Evolutionary conservation across 805 yeast species (phyloP), one percentile per base, ranked within the genome.

Genomic region (Blastobotrys chiropterorum): DNA sequence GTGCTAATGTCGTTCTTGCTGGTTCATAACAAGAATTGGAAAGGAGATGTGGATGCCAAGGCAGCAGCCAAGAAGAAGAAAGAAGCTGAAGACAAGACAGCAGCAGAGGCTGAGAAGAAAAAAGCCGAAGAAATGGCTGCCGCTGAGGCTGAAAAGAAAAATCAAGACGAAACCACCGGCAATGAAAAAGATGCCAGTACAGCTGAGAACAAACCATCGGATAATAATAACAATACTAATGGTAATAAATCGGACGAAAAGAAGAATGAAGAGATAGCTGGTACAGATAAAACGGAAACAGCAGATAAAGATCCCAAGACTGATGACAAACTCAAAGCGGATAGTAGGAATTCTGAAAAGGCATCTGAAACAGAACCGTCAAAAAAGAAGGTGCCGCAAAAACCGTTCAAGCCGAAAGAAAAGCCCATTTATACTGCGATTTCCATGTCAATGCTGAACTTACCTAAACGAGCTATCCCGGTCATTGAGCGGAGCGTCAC

Each of bases 401-500:
- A 43, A 43, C 20, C 16, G 31, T 49, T 4, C 41, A 52, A 17
- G 48, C 38, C 53, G 11, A 26, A 26, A 26, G 38, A 45, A 7
- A 30, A 41, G 26, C 20, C 49, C 16, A 30, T 58, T n/a, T 67
- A 59, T 51, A 80, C 90, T 0, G 76, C 95, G 0, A 69, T 85
- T 19, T 84, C 96, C 0, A 73, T 89, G 47, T 79, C 76, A 1
- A 64, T 92, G 2, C 75, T 73, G 15, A 80, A 79, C n/a, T 73
- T 90, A 21, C 90, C 95, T 1, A 67, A 73, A 7, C 75, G 83
- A 59, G 82, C 79, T 59, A 76, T 81, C 2, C 84, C 85, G 5
- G 77, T 89, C 7, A 68, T 90, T 38, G 65, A 74, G 39, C 80
- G 87, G 59, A 82, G 95, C 66, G 83, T 86, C 41, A 72, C 77